Base-by-base conservation (phyloP, 2,329 filamentous ascomycete species). In the Kalaharituber pfeilii region DNA sequence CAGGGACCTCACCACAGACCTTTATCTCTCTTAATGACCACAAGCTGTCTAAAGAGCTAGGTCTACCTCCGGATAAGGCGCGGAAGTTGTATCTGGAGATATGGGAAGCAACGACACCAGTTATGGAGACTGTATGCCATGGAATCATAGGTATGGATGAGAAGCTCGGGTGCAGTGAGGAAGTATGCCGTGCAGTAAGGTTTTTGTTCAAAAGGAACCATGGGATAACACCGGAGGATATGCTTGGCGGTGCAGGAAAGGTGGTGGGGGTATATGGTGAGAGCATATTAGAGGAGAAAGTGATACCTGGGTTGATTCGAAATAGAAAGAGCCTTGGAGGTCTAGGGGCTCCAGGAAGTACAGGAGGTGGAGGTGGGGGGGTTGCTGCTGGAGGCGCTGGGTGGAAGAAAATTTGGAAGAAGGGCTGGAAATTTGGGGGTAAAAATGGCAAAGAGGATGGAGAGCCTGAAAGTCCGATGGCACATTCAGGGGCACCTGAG, bases 121-220 rank as follows among this genome's bases (percentile, higher is more conserved):
- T 50, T 27, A 44, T 60, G 33, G 53, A 54, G 26, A 51, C 50
- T 1, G 58, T 60, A 29, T 58, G 56, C 36, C 55, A 56, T 51
- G 58, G 56, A 15, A 53, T 60, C 18, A 51, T 59, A 4, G 58
- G 58, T 5, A 54, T 57, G 25, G 57, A 59, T 8, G 54, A 59
- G 26, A 56, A 58, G 33, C 27, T 60, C n/a, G 55, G 52, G 20
- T 60, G 58, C 25, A 51, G 45, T 7, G 33, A 51, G 5, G 56
- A 60, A 26, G 57, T 56, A 20, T 50, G 49, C 15, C 54, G 54
- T 50, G 58, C 57, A 5, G 22, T 60, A 28, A 53, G 52, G 33
- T 33, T 33, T 6, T 45, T 60, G 26, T 60, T 60, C 50, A 51
- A 42, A 27, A 52, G 55, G 20, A 55, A 58, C n/a, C 56, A 58